Evolutionary conservation across 306 rosid species (phyloP), one percentile per base, ranked within the genome.

Genomic region (Cucurbita moschata): DNA sequence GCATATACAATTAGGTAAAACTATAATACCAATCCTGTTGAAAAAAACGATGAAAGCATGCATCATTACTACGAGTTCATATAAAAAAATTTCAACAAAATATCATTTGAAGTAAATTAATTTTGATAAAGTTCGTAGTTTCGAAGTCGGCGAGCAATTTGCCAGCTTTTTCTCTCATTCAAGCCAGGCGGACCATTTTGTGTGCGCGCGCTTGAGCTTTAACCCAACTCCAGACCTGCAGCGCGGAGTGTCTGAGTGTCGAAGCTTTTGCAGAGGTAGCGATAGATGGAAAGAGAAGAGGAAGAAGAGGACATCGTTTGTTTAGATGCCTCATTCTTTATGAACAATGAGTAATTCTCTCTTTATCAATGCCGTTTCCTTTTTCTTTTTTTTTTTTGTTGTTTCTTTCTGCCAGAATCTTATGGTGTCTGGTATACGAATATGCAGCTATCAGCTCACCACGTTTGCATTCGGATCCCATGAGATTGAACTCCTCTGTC

Each of bases 391-490:
- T 21, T 21, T 21, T 21, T 21, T 21, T 21, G 9, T 21, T 75
- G 12, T 65, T 19, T 72, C n/a, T 75, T 47, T 21, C 35, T 62
- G 53, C 69, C 7, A 49, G 18, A 55, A 73, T 51, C 76, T 57
- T 3, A 79, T 39, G 14, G 21, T 37, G 7, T 58, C 38, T 44
- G 52, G 51, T 73, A 46, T 62, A n/a, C 42, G 15, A 78, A 61
- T 77, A 18, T 82, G 70, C 85, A 88, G 98, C 80, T 93, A 93
- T 86, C 84, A 82, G 92, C 85, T 93, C 26, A 88, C 90, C 5
- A 78, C 84, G 9, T 93, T 90, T 79, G 83, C 89, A 9, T 93
- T 90, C 74, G 98, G 97, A 12, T 90, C 97, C 79, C 93, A 86
- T 76, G 82, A 81, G 6, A 80, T 93, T 75, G 78, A 88, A 71